Conservation (phyloP, 1,284 basidiomycete species). For the Ceratobasidium sp. region DNA sequence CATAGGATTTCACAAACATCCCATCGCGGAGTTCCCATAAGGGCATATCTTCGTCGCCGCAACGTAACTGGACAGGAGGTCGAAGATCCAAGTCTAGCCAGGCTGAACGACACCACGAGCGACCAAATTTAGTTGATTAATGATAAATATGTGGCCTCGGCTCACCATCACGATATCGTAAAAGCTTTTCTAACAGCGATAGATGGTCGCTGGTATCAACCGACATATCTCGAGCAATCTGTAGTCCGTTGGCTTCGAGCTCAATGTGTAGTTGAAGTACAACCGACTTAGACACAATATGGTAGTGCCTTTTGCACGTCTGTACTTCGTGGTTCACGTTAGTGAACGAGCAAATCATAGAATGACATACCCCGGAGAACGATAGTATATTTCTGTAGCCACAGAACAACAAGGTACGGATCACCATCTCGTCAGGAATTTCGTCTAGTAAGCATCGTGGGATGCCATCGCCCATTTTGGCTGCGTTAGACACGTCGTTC, state of each 20-base stretch:
- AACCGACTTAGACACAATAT: constrained; percentile 2
- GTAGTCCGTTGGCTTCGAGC: constrained; percentile 20
- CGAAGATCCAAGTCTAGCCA: constrained; percentile 9
- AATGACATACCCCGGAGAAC: not conserved
- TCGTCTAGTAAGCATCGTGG: not conserved
- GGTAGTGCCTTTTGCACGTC: not conserved
- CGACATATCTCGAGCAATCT: not conserved
- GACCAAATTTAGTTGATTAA: not conserved
- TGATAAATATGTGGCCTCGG: not conserved
- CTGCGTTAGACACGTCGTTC: not conserved
- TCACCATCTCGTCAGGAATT: constrained; percentile 14
- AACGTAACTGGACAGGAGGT: not conserved
- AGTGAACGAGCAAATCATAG: not conserved
- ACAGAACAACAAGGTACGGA: not conserved
- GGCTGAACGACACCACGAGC: not conserved
- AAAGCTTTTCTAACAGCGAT: not conserved
- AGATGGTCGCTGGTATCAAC: not conserved
- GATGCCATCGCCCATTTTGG: not conserved
- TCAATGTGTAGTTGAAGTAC: constrained; percentile 13
- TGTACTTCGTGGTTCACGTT: not conserved
- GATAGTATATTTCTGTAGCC: not conserved
- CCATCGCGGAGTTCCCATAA: not conserved
- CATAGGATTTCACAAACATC: not conserved
- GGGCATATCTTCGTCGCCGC: not conserved
- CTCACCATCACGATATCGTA: constrained; percentile 3